Evolutionary conservation across 441 rosid species (phyloP), one percentile per base, ranked within the genome.

Genomic region (Gossypium aridum): DNA sequence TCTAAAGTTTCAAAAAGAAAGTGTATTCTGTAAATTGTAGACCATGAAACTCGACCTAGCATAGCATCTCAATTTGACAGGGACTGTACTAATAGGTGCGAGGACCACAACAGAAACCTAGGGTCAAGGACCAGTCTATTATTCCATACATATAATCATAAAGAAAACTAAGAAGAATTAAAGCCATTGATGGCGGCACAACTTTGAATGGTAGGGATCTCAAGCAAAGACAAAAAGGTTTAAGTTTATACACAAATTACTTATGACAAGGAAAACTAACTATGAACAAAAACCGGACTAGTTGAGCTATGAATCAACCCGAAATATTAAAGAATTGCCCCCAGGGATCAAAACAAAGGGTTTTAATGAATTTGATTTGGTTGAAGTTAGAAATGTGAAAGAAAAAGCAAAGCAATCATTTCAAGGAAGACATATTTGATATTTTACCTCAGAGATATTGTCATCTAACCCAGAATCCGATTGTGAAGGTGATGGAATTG

Each of bases 361-460:
- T 37, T 37, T 37, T 7, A 37, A 37, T 7, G 57, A 7, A 47
- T 37, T 8, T 7, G 22, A 51, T 49, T 68, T n/a, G 20, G 20
- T 67, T 22, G 26, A 45, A 22, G 16, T 47, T 67, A 45, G 4
- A 23, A 23, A 7, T 3, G 13, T 19, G 3, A 55, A 55, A 3
- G 25, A 16, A 26, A 70, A 28, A 4, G 26, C 7, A 25, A 57
- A 39, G 8, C 22, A 22, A 56, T 12, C 25, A 56, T 10, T 37
- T 31, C 3, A 71, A 20, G 13, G 53, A 26, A 69, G 22, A 57
- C 60, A 8, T 12, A 3, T 49, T 4, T 72, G 43, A 37, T 7
- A 55, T 47, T 28, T 76, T 88, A 95, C 99, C 98, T 96, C 97
- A 1, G 97, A 93, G 65, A 88, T 81, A 81, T 72, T 88, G 78